A percentile compares a stretch with the other conserved stretches of the same genome.
phyloP scores from a whole-genome alignment of 257 asterid genomes.

The Capsicum pubescens region DNA sequence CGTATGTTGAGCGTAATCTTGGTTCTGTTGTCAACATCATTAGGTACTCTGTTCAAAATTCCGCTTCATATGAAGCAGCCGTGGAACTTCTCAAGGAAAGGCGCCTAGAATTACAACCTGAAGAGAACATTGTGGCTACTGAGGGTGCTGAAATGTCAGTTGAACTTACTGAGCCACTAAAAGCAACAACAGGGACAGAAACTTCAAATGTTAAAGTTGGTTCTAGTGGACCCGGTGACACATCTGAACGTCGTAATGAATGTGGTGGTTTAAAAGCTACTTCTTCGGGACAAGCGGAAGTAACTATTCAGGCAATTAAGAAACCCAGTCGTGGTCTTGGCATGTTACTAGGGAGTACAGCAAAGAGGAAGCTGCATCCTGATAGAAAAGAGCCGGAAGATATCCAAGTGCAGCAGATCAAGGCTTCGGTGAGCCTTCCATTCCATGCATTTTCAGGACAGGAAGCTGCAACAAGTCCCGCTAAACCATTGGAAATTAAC shows the following conservation, averaged over 20 bases:
- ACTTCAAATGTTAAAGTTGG: conserved; percentile 30
- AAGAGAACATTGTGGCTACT: conserved; percentile 45
- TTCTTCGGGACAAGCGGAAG: conserved; percentile 54
- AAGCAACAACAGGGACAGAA: conserved; percentile 39
- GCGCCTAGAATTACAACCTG: conserved; percentile 55
- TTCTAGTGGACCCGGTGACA: conserved; percentile 23
- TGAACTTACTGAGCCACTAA: conserved; percentile 49
- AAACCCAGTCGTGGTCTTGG: conserved; percentile 90
- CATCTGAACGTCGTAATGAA: conserved; percentile 28
- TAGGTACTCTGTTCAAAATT: conserved; percentile 78
- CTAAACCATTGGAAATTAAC: conserved; percentile 26
- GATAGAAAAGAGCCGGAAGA: conserved; percentile 57
- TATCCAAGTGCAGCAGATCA: conserved; percentile 76
- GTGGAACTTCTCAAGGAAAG: conserved; percentile 62
- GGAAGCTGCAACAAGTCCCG: conserved; percentile 26
- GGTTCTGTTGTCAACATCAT: conserved; percentile 76
- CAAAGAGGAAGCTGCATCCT: conserved; percentile 74
- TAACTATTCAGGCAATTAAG: conserved; percentile 68
- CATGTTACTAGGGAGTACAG: conserved; percentile 72
- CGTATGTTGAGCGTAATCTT: conserved; percentile 80
- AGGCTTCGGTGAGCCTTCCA: conserved; percentile 73
- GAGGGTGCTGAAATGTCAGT: conserved; percentile 51
- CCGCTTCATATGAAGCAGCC: conserved; percentile 75
- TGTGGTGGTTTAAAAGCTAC: conserved; percentile 35
- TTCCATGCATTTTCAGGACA: conserved; percentile 67